Conservation (phyloP, 352 stramenopile genomes). For the Phytopythium vexans region DNA sequence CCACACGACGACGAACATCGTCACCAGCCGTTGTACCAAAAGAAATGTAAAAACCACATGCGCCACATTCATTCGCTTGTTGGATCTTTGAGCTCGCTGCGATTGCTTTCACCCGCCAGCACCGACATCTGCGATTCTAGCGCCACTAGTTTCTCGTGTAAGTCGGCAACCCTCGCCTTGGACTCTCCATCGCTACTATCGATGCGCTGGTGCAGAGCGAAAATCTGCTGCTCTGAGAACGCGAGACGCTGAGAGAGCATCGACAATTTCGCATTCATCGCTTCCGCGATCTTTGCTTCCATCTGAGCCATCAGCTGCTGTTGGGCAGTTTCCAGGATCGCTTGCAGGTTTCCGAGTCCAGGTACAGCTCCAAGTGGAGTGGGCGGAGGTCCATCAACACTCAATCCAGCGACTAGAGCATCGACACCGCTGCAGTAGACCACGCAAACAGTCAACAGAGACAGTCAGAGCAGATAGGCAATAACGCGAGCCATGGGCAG, state of each 20-base stretch:
- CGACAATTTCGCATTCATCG: conserved; percentile 57
- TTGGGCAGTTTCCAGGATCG: conserved; percentile 48
- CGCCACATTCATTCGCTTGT: conserved; percentile 4
- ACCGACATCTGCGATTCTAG: conserved; percentile 29
- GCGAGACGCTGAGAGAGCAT: conserved; percentile 49
- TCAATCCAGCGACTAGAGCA: no score
- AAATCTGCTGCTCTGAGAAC: conserved; percentile 62
- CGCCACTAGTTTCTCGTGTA: conserved; percentile 10
- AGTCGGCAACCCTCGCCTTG: background rate
- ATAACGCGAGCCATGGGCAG: no score
- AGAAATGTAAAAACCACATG: background rate
- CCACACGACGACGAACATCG: conserved; percentile 10
- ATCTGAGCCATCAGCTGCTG: conserved; percentile 63
- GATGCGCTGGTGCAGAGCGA: conserved; percentile 50
- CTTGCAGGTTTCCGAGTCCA: conserved; percentile 25
- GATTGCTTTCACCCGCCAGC: conserved; percentile 29
- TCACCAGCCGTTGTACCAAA: conserved; percentile 8
- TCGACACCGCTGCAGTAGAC: no score
- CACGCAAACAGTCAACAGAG: no score
- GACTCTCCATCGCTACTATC: conserved; percentile 2
- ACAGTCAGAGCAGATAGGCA: no score
- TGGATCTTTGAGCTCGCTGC: no score
- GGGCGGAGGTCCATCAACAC: no score
- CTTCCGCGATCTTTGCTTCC: conserved; percentile 58
- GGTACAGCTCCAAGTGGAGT: no score